These are phyloP conservation scores for Carex cristatella DNA, from an alignment of 176 grass and related monocot genomes.

Conservation along the genomic window DNA sequence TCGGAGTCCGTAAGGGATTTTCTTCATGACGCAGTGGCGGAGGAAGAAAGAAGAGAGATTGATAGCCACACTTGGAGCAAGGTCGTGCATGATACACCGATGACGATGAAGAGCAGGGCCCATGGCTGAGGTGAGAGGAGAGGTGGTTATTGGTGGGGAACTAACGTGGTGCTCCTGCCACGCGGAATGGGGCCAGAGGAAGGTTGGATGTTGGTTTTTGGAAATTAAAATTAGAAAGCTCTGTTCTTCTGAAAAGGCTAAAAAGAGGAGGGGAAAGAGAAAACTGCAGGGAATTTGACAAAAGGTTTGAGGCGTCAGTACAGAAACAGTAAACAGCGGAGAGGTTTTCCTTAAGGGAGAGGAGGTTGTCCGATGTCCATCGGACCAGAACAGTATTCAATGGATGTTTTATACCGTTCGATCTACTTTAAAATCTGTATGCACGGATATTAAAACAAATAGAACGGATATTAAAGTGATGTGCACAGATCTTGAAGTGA, in stretches of 20 bases:
- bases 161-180: neutral
- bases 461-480: too few relatives aligned
- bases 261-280: neutral
- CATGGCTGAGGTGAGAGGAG: constrained; percentile 14
- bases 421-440: too few relatives aligned
- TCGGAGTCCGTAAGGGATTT: constrained; percentile 43
- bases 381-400: too few relatives aligned
- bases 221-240: constrained; percentile 14
- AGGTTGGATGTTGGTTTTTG: neutral
- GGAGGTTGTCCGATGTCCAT: too few relatives aligned
- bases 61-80: neutral
- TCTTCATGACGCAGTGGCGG: constrained; percentile 12
- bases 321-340: too few relatives aligned
- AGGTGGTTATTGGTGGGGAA: too few relatives aligned
- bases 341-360: too few relatives aligned
- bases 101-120: neutral
- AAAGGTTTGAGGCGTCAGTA: neutral
- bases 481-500: too few relatives aligned
- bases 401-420: too few relatives aligned
- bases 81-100: neutral
- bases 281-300: neutral
- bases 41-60: neutral
- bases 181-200: neutral
- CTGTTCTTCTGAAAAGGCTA: neutral
- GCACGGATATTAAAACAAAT: too few relatives aligned